A percentile compares a stretch with the other conserved stretches of the same genome.
Evolutionary conservation across 2,329 filamentous ascomycete genomes (phyloP).

Genomic region (Seiridium unicorne): DNA sequence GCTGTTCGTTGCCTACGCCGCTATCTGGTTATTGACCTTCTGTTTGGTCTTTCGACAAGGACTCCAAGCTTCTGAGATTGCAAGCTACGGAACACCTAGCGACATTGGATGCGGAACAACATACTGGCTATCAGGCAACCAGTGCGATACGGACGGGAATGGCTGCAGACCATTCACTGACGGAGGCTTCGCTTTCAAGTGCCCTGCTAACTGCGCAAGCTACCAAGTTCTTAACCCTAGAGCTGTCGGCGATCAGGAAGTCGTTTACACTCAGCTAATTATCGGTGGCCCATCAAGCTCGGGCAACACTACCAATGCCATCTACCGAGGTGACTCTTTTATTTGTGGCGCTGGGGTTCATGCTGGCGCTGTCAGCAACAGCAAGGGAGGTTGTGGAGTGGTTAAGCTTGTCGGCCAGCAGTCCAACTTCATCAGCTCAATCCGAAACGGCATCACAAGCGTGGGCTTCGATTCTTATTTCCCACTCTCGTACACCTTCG

Average conservation of each 20-base stretch:
- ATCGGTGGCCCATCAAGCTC: slow-evolving; percentile 61
- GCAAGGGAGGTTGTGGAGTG: slow-evolving; percentile 78
- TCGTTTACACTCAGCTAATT: slow-evolving; percentile 64
- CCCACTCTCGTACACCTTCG: slow-evolving; percentile 80
- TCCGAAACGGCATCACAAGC: slow-evolving; percentile 73
- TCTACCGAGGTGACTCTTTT: slow-evolving; percentile 88
- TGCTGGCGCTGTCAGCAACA: slow-evolving; percentile 71
- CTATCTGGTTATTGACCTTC: slow-evolving; percentile 69
- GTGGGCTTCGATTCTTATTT: slow-evolving; percentile 84
- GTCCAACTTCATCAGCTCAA: slow-evolving; percentile 60
- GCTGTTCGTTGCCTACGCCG: slow-evolving; percentile 59
- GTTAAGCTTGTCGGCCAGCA: slow-evolving; percentile 70
- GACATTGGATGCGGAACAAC: slow-evolving; percentile 65
- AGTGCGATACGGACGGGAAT: slow-evolving; percentile 72
- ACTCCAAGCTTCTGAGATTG: slow-evolving; percentile 57
- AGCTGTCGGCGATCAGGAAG: slow-evolving; percentile 69
- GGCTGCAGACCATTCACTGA: slow-evolving; percentile 74
- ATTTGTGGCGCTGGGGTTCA: slow-evolving; percentile 85
- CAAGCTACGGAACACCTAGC: slow-evolving; percentile 64
- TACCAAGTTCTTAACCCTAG: slow-evolving; percentile 68
- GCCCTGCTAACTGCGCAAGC: slow-evolving; percentile 68
- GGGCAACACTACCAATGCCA: slow-evolving; percentile 38
- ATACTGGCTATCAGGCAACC: slow-evolving; percentile 70
- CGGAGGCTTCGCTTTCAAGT: slow-evolving; percentile 70
- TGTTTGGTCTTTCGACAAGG: slow-evolving; percentile 66